Evolutionary conservation across 2,329 filamentous ascomycete genomes (phyloP).

Genomic region (Chaetomiaceae sp.): DNA sequence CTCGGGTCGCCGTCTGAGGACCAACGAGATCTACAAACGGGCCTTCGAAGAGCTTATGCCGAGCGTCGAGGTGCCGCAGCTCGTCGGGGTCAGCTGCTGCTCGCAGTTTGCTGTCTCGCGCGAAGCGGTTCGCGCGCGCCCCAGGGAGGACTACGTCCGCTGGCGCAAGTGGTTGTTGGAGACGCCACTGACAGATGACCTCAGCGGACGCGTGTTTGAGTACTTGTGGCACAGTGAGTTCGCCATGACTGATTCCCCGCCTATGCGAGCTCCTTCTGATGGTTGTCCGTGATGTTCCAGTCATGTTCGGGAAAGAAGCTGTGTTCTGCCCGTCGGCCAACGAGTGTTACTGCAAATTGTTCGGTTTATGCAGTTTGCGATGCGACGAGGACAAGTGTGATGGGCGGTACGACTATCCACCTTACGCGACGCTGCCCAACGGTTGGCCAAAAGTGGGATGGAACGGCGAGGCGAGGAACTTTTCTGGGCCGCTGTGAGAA

Average conservation of each 20-base stretch:
- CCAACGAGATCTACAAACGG: conserved; percentile 37
- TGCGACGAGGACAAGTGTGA: conserved; percentile 44
- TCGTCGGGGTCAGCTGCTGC: conserved; percentile 55
- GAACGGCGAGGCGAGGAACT: conserved; percentile 34
- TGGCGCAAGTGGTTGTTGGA: conserved; percentile 56
- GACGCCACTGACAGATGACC: conserved; percentile 46
- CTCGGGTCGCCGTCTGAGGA: conserved; percentile 26
- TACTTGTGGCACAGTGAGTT: conserved; percentile 58
- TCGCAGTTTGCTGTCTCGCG: conserved; percentile 58
- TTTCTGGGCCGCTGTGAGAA: conserved; percentile 14
- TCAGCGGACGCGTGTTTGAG: conserved; percentile 56
- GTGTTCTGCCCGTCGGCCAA: conserved; percentile 55
- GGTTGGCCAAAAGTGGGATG: conserved; percentile 58
- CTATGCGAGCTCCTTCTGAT: no score
- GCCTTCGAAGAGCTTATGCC: conserved; percentile 40
- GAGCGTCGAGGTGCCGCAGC: conserved; percentile 37
- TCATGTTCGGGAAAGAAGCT: conserved; percentile 51
- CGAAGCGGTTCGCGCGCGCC: conserved; percentile 43
- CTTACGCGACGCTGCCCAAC: conserved; percentile 49
- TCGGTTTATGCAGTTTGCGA: conserved; percentile 49
- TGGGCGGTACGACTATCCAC: conserved; percentile 53
- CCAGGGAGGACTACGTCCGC: conserved; percentile 47
- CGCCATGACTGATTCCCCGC: background rate
- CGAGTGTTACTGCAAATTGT: conserved; percentile 62
- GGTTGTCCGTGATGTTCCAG: conserved; percentile 26